Conservation (phyloP, 768 basidiomycete genomes). For the Tephrocybe sp. region DNA sequence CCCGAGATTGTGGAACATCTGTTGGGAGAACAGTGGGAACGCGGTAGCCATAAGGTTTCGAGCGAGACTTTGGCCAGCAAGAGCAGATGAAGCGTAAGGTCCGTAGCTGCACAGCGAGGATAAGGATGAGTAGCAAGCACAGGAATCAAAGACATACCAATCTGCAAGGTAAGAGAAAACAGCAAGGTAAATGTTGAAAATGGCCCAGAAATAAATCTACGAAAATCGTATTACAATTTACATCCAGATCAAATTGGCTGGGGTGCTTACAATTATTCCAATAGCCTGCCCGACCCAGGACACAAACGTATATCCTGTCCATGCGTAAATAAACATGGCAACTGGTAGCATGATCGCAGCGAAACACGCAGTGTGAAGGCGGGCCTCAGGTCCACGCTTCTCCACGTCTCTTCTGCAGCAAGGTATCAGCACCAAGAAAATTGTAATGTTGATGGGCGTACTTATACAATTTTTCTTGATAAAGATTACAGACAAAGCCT, state of each 20-base stretch:
- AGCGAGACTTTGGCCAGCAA: slow-evolving; percentile 64
- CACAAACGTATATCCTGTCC: slow-evolving; percentile 53
- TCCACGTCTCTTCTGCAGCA: slow-evolving; percentile 29
- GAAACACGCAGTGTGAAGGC: slow-evolving; percentile 54
- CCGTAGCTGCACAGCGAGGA: slow-evolving; percentile 36
- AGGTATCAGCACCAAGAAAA: background rate
- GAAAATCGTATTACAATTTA: background rate
- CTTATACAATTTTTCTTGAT: slow-evolving; percentile 51
- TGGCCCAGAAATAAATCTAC: slow-evolving; percentile 48
- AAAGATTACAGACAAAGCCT: slow-evolving; percentile 42
- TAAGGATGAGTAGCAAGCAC: background rate
- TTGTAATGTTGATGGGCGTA: slow-evolving; percentile 19
- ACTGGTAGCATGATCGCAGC: slow-evolving; percentile 52
- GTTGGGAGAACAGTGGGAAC: slow-evolving; percentile 63
- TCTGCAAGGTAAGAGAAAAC: slow-evolving; percentile 65
- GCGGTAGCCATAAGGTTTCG: slow-evolving; percentile 48
- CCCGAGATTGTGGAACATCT: slow-evolving; percentile 53
- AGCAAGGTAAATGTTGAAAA: slow-evolving; percentile 54
- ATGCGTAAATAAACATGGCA: slow-evolving; percentile 74
- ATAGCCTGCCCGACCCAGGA: slow-evolving; percentile 62
- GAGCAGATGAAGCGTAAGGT: slow-evolving; percentile 63
- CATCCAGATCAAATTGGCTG: background rate
- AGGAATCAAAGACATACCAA: slow-evolving; percentile 37
- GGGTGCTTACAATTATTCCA: slow-evolving; percentile 38
- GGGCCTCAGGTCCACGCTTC: slow-evolving; percentile 50